A percentile compares a stretch with the other conserved stretches of the same genome.
phyloP scores from a whole-genome alignment of 345 rosid genomes.

The Streptanthus diversifolius region DNA sequence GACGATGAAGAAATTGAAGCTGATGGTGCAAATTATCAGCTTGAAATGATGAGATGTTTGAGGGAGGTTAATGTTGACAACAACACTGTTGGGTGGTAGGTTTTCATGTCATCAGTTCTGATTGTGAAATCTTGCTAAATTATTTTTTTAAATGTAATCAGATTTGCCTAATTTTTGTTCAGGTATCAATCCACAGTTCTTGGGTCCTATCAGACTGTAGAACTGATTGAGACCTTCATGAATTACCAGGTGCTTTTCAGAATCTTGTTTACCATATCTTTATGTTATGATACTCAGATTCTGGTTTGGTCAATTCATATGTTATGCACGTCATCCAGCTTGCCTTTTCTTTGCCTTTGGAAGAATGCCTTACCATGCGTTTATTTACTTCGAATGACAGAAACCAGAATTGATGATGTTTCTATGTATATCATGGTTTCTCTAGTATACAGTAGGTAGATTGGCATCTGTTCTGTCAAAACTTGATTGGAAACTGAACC shows the following conservation, averaged over 20 bases:
- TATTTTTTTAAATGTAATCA: not conserved
- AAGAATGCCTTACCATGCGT: not conserved
- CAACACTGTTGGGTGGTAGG: conserved; percentile 96
- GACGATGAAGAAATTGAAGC: conserved; percentile 98
- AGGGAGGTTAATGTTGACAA: conserved; percentile 99
- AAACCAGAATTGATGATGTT: not conserved
- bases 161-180: conserved; percentile 13
- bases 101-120: not conserved
- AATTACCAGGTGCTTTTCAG: conserved; percentile 77
- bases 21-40: conserved; percentile 99
- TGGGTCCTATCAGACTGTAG: conserved; percentile 90
- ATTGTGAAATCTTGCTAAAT: not conserved
- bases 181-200: conserved; percentile 97
- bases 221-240: conserved; percentile 96
- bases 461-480: not conserved
- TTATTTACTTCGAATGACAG: not conserved
- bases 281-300: not conserved
- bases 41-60: conserved; percentile 98
- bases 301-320: not conserved
- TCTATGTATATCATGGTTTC: not conserved
- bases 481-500: not conserved
- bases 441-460: not conserved
- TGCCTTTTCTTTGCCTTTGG: not conserved
- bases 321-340: not conserved
- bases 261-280: not conserved